Percentiles rank a stretch among this genome's conserved stretches.
phyloP scores from a whole-genome alignment of 2,329 filamentous ascomycete genomes.

The Talaromyces atroroseus region DNA sequence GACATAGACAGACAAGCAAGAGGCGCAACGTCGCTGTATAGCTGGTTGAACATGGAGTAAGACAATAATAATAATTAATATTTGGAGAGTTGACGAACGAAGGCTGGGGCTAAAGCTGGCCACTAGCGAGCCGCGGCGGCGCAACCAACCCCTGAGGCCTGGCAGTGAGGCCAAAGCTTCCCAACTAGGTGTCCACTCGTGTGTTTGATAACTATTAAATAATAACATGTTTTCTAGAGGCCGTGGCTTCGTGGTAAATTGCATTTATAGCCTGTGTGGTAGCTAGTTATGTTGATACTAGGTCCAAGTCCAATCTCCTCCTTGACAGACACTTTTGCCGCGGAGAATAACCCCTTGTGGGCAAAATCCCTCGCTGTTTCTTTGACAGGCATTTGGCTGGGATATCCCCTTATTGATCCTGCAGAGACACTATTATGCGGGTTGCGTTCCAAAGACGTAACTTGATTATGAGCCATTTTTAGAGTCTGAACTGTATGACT shows the following conservation, averaged over 20 bases:
- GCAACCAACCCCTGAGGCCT: constrained; percentile 27
- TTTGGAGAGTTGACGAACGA: constrained; percentile 12
- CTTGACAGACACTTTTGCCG: no score
- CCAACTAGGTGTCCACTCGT: background rate
- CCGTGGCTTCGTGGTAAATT: no score
- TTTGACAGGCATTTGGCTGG: background rate
- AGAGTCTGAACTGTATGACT: constrained; percentile 5
- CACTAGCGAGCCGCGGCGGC: constrained; percentile 23
- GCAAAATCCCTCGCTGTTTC: no score
- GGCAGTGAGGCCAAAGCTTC: constrained; percentile 21
- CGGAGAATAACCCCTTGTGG: background rate
- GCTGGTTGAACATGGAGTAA: background rate
- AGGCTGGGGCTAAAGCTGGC: constrained; percentile 24
- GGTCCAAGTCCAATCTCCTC: no score
- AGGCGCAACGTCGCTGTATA: background rate
- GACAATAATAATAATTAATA: background rate
- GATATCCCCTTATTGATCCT: background rate
- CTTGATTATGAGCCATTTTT: constrained; percentile 9
- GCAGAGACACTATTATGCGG: background rate
- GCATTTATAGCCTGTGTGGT: no score
- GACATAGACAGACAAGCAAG: constrained; percentile 3
- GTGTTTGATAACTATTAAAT: background rate
- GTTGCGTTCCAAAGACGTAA: constrained; percentile 7
- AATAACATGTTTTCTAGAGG: no score
- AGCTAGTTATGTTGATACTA: no score